Conservation (phyloP, 2,329 filamentous ascomycete genomes). For the Neonectria neomacrospora region DNA sequence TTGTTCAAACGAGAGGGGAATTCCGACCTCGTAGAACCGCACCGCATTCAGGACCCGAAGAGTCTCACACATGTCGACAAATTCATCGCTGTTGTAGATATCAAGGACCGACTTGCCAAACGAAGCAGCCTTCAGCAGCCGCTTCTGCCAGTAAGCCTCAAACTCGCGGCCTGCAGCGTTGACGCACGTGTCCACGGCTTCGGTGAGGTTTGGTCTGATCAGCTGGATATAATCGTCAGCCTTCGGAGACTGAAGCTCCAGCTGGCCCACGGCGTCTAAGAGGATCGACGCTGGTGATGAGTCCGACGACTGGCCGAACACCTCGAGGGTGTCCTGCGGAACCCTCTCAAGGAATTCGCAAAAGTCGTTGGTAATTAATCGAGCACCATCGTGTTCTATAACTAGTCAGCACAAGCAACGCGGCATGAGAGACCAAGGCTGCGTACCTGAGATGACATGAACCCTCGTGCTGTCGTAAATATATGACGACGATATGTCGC, state of each 20-base stretch:
- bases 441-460: conserved; percentile 83
- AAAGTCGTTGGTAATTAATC: conserved; percentile 90
- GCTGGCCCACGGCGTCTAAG: conserved; percentile 88
- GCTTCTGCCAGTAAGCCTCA: conserved; percentile 91
- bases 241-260: conserved; percentile 94
- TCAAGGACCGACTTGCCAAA: conserved; percentile 98
- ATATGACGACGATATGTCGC: conserved; percentile 78
- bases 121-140: conserved; percentile 93
- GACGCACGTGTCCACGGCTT: conserved; percentile 94
- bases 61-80: conserved; percentile 97
- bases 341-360: conserved; percentile 98
- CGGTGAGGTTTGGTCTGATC: conserved; percentile 86
- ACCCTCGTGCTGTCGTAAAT: conserved; percentile 92
- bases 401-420: conserved; percentile 19
- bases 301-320: conserved; percentile 88
- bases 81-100: conserved; percentile 97
- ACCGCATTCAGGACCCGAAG: conserved; percentile 92
- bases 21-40: conserved; percentile 88
- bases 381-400: conserved; percentile 81
- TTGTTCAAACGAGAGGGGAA: conserved; percentile 93
- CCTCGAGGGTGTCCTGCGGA: conserved; percentile 84
- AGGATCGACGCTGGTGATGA: conserved; percentile 93
- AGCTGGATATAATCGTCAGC: conserved; percentile 98
- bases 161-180: conserved; percentile 94
- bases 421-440: background rate